A percentile compares a stretch with the other conserved stretches of the same genome.
Evolutionary conservation across 768 basidiomycete species (phyloP).

Genomic region (Boletus fagicola): DNA sequence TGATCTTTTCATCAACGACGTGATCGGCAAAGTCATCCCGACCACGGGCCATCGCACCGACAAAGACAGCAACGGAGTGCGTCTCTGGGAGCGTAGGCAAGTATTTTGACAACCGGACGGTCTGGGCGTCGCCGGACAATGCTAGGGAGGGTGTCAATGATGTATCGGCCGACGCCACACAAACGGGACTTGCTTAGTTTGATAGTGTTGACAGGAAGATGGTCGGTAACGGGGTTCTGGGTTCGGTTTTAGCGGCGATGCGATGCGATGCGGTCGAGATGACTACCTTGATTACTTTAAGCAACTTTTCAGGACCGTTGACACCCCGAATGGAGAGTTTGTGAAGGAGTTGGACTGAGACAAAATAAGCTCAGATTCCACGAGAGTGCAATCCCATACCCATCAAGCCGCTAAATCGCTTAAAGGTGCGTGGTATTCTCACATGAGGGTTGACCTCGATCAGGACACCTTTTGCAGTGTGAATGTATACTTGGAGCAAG

Average conservation of each 20-base stretch:
- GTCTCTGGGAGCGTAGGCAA: constrained; percentile 82
- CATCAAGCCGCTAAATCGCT: constrained; percentile 98
- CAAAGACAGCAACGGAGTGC: constrained; percentile 90
- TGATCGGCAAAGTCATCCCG: constrained; percentile 96
- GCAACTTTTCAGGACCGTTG: constrained; percentile 93
- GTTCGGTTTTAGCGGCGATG: constrained; percentile 1
- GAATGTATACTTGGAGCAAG: constrained; percentile 94
- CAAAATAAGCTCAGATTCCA: neutral
- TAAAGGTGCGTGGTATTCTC: constrained; percentile 96
- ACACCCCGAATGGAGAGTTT: constrained; percentile 94
- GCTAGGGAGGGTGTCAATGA: constrained; percentile 44
- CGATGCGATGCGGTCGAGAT: neutral
- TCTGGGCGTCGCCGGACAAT: constrained; percentile 87
- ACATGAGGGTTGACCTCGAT: constrained; percentile 99
- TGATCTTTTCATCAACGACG: constrained; percentile 93
- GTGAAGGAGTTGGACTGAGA: constrained; percentile 90
- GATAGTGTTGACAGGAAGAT: constrained; percentile 91
- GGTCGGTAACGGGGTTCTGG: constrained; percentile 92
- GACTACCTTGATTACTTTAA: constrained; percentile 92
- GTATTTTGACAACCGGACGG: constrained; percentile 77
- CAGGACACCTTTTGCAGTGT: constrained; percentile 92
- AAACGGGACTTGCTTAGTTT: constrained; percentile 76
- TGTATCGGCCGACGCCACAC: neutral
- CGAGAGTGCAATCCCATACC: constrained; percentile 48
- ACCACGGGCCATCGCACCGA: constrained; percentile 97